Evolutionary conservation across 805 yeast species (phyloP), one percentile per base, ranked within the genome.

Genomic region (Zygosaccharomyces bailii): DNA sequence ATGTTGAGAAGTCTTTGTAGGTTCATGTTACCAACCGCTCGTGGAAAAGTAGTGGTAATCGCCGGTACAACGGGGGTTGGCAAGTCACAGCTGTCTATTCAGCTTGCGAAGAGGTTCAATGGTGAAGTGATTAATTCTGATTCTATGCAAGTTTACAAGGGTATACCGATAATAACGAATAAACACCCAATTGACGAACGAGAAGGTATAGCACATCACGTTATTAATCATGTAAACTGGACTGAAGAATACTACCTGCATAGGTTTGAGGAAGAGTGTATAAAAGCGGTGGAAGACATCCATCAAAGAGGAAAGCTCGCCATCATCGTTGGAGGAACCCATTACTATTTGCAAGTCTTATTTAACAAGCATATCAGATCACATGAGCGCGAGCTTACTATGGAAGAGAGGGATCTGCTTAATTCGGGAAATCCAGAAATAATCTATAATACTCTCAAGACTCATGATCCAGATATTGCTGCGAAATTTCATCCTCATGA

Each of bases 61-160:
- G 84, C 86, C 3, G 99, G 99, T 0, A 90, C 96, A 27, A 91
- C 99, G 0, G 99, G 98, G 0, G 97, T 89, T 9, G 99, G 99
- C 0, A 91, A 91, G 60, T 90, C 97, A 0, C 88, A 86, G 54
- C 74, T 79, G 56, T 61, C 70, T 6, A 58, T 55, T 32, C 91
- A 88, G 48, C 62, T 93, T 16, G 96, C 97, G 8, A 73, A 77
- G 53, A 73, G 74, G 20, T 74, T 84, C 42, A 76, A 82, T 58
- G 98, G 98, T 16, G 98, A 93, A 60, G 74, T 93, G 51, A 85
- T 93, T 51, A 93, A 93, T 65, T 96, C 96, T 0, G 99, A 93
- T 61, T 88, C 98, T 1, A 90, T 93, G 97, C 99, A 93, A 65
- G 85, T 93, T 72, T 93, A 93, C 64, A 67, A 71, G 31, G 82